Base-by-base conservation (phyloP, 2,329 filamentous ascomycete species). In the Neofusicoccum sp. region DNA sequence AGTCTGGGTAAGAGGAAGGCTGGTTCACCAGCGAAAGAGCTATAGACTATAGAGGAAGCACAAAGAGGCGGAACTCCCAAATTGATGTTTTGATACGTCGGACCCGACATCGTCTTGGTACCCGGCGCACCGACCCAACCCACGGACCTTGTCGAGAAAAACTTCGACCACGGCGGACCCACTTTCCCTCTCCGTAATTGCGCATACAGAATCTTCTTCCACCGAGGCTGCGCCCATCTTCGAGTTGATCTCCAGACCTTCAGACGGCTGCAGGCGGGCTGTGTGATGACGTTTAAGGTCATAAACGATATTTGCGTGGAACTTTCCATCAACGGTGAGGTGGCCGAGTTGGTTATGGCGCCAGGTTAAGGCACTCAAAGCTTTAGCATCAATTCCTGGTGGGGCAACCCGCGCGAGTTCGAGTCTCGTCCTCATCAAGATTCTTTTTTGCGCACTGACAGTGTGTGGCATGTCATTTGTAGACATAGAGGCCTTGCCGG, bases 1-100 rank as follows among this genome's bases (percentile, higher is more conserved):
- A 66, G 95, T 99, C 4, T 99, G 93, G 93, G 92, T 98, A 1
- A 86, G 83, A 71, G 95, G 95, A 2, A 78, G 86, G 64, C 45
- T 59, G 9, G 57, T 59, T n/a, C 57, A 59, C 36, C 44, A 51
- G 34, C 34, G 57, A 8, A 49, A 59, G 57, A 43, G 51, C 51
- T 56, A 33, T 16, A 34, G 4, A n/a, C 40, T 33, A 43, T 43
- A 40, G 24, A 41, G 12, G 24, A 6, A 14, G 26, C 9, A 24
- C n/a, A 7, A 38, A 20, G 26, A 40, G 12, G 34, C 33, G 34
- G 24, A 24, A n/a, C 9, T 12, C 4, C 8, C 16, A 40, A 26
- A 24, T 36, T 36, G 49, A 54, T 28, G 14, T n/a, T 28, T 20
- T 31, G 31, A n/a, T n/a, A n/a, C n/a, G n/a, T n/a, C n/a, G n/a